Conservation (phyloP, 345 rosid species). For the Hibiscus mutabilis region DNA sequence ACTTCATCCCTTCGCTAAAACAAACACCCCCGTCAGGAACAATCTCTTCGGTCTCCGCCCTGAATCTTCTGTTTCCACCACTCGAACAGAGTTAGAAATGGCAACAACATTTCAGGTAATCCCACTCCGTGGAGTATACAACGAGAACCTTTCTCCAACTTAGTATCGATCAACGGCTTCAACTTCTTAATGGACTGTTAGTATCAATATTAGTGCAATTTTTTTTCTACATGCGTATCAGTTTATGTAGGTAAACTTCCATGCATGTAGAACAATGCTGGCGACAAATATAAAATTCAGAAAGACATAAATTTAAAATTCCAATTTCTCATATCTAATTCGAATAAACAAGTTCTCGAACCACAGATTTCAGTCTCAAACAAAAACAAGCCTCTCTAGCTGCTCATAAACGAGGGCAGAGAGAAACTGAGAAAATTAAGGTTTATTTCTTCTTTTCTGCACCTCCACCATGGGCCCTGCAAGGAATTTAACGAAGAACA, state of each 20-base stretch:
- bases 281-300: neutral
- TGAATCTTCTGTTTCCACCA: neutral
- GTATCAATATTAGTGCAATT: too few species aligned
- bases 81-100: constrained; percentile 28
- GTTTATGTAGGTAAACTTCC: neutral
- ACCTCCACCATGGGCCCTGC: constrained; percentile 45
- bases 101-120: constrained; percentile 92
- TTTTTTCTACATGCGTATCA: constrained; percentile 22
- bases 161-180: constrained; percentile 83
- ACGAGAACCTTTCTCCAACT: constrained; percentile 82
- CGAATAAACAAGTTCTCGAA: neutral
- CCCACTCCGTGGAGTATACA: constrained; percentile 83
- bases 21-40: neutral
- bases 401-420: constrained; percentile 5
- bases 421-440: neutral
- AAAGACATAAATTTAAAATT: neutral
- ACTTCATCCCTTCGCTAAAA: neutral
- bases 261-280: neutral
- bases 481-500: neutral
- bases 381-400: constrained; percentile 1
- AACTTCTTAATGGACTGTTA: constrained; percentile 73
- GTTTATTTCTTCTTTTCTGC: constrained; percentile 58
- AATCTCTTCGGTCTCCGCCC: neutral
- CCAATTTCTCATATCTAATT: neutral
- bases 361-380: neutral